Base-by-base conservation (phyloP, 805 yeast genomes). In the Starmerella powellii region DNA sequence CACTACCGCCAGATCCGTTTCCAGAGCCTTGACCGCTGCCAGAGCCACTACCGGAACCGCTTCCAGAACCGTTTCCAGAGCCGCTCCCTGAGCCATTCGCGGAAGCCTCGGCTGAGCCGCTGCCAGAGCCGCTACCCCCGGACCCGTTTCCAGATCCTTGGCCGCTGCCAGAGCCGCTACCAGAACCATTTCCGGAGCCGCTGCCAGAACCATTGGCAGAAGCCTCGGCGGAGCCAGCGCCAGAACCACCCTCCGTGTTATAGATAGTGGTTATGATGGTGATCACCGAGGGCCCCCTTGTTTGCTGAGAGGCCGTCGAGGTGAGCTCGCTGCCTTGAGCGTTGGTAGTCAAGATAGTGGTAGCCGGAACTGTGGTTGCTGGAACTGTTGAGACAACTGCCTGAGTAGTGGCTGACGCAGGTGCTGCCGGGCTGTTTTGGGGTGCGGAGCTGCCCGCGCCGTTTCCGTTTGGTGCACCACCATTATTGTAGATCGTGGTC, bases 301-400 rank as follows among this genome's bases (percentile, higher is more conserved):
- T 37, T n/a, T n/a, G 4, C 21, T 15, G 28, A 3, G 41, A 21
- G 8, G 27, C 16, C 15, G 29, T 34, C 3, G 27, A 30, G 3
- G 41, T 37, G 8, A n/a, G 15, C 13, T 10, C 13, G 27, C 15
- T 30, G 34, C 38, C 37, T 8, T 20, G 19, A 19, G 17, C 16
- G 35, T 38, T 6, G n/a, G 20, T 24, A 8, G 34, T 18, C 8
- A 20, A 5, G 3, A 37, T 44, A 10, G 45, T 43, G 5, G 52
- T 26, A 3, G 47, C 53, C 6, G 53, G 50, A 29, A 44, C 39
- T 3, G 54, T 53, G 1, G 49, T 32, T 13, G 51, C 54, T 12
- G 54, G 53, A 23, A 50, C n/a, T 5, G 34, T 32, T 8, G 44
- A 35, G 15, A 41, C 34, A 2, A 31, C 16, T 6, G 47, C 26